Conservation (phyloP, 352 stramenopile genomes). For the Globisporangium alternatum region DNA sequence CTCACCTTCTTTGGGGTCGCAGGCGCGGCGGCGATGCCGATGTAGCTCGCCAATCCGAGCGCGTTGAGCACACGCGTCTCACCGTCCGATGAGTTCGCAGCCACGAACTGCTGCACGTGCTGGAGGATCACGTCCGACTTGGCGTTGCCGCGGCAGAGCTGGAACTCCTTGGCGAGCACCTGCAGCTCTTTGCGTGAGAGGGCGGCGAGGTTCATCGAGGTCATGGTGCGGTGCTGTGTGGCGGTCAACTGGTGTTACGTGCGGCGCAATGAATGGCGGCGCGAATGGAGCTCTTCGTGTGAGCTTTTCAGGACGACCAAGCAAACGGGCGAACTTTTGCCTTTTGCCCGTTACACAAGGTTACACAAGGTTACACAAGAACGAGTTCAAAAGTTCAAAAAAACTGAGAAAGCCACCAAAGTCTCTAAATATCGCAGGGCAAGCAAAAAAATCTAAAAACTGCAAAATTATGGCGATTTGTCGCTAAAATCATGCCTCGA, state of each 20-base stretch:
- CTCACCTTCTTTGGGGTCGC: slow-evolving; percentile 7
- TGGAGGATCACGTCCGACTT: slow-evolving; percentile 66
- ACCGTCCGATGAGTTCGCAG: slow-evolving; percentile 33
- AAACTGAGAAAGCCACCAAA: not conserved
- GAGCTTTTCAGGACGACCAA: slow-evolving; percentile 6
- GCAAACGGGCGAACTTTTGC: slow-evolving; percentile 1
- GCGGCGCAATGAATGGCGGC: not conserved
- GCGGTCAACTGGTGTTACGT: not conserved
- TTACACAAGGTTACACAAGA: not conserved
- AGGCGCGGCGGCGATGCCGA: not conserved
- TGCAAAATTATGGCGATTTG: too few relatives aligned
- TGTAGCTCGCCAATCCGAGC: slow-evolving; percentile 19
- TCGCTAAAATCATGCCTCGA: too few relatives aligned
- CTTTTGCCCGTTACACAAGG: not conserved
- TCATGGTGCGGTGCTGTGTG: not conserved
- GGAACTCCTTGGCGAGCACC: slow-evolving; percentile 57
- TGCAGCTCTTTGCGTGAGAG: slow-evolving; percentile 66
- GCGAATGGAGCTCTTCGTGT: slow-evolving; percentile 1
- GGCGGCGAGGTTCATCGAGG: slow-evolving; percentile 27
- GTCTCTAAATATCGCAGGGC: too few relatives aligned
- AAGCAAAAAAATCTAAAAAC: too few relatives aligned
- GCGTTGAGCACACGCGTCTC: slow-evolving; percentile 29
- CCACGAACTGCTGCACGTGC: slow-evolving; percentile 42
- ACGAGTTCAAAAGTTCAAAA: slow-evolving; percentile 10
- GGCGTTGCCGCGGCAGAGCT: slow-evolving; percentile 61